Base-by-base conservation (phyloP, 192 early-diverging fungal species). In the Dissophora globulifera region DNA sequence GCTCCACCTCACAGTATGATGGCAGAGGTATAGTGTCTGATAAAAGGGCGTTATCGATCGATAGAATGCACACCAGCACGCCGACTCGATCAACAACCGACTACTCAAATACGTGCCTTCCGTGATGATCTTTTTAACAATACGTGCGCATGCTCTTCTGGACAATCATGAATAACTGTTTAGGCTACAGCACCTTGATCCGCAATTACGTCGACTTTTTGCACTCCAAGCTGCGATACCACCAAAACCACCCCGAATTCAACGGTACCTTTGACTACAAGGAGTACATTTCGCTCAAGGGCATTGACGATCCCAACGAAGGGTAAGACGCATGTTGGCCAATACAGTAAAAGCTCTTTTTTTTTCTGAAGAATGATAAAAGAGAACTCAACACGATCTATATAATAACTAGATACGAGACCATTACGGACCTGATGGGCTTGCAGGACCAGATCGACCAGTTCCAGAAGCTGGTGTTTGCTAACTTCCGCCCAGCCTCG, bases 241-340 rank as follows among this genome's bases (percentile, higher is more conserved):
- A 99, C 74, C 79, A 89, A 31, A 82, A 88, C 40, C 94, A 97
- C 72, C 94, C 94, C 12, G 93, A 95, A 59, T 99, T 98, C 71
- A 92, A 89, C 53, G 97, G 94, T 22, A 92, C 84, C 56, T 99
- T 99, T 85, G 95, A 98, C 68, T 99, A 99, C 80, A 93, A 98
- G 60, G 97, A 99, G 71, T 99, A 96, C 64, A 89, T 96, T 40
- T 93, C 92, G 41, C 78, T 99, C 59, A 94, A 93, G 76, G 92
- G 93, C 51, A 92, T 96, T 49, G 93, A 97, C 62, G 97, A 99
- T 81, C 97, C 97, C 25, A 97, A 99, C 79, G 97, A 97, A 87
- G 97, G 97, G 84, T 93, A 82, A 41, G 67, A 59, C 8, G 30
- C 27, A 30, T n/a, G n/a, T n/a, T n/a, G n/a, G n/a, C n/a, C n/a